phyloP scores from a whole-genome alignment of 306 rosid species.

The Sphenostylis stenocarpa region DNA sequence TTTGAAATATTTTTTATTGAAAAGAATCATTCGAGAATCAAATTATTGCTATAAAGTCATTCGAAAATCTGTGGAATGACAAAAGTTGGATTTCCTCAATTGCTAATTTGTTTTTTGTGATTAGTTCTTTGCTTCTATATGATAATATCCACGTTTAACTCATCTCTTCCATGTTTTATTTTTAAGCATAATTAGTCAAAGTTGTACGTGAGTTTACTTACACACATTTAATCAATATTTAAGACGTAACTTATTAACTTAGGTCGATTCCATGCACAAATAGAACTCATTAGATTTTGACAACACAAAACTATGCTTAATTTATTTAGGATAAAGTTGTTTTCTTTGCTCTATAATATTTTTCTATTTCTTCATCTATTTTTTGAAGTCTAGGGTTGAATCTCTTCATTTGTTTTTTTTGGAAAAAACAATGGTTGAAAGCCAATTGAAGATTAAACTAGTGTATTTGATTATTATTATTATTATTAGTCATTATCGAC shows the following conservation, averaged over 20 bases:
- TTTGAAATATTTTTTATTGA: not conserved
- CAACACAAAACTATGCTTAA: not conserved
- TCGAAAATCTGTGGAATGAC: constrained; percentile 3
- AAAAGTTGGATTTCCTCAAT: not conserved
- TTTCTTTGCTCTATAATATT: not conserved
- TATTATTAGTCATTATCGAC: not conserved
- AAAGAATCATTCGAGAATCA: constrained; percentile 10
- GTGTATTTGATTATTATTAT: not conserved
- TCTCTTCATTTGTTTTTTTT: not conserved
- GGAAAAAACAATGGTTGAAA: not conserved
- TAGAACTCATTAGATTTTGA: not conserved
- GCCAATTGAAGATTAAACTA: not conserved
- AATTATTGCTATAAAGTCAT: not conserved
- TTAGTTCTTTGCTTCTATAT: not conserved
- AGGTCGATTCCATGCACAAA: not conserved
- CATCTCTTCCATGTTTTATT: not conserved
- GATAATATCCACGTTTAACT: not conserved
- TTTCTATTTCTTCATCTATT: not conserved
- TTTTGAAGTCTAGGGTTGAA: not conserved
- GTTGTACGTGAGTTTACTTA: not conserved
- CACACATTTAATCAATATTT: not conserved
- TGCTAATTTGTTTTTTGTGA: constrained; percentile 2
- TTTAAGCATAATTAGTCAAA: not conserved
- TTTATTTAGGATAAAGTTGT: not conserved
- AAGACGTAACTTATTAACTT: not conserved